These are phyloP conservation scores for Raddia guianensis DNA, from an alignment of 176 grass and related monocot species.

Conservation along the genomic window DNA sequence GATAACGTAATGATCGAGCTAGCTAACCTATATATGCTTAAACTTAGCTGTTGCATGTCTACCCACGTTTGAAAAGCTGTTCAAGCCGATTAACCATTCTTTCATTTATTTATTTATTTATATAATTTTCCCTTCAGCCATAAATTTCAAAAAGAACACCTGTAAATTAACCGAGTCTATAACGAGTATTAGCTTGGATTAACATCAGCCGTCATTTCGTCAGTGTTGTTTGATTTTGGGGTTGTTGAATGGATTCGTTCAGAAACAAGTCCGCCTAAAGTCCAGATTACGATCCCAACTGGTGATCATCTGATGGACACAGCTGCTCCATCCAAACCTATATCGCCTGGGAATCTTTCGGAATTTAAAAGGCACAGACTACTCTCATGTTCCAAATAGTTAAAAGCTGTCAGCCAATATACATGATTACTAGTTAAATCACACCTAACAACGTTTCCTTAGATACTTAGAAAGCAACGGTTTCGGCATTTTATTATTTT, in stretches of 20 bases:
- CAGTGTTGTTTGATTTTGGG: conserved; percentile 13
- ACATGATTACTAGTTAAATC: neutral
- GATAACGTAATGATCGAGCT: neutral
- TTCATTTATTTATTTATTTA: too few relatives aligned
- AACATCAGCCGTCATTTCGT: conserved; percentile 12
- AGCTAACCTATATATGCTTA: neutral
- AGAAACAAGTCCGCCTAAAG: conserved; percentile 14
- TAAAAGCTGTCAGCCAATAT: neutral
- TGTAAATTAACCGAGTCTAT: neutral
- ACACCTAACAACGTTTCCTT: conserved; percentile 27
- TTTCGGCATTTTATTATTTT: neutral
- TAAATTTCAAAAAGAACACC: neutral
- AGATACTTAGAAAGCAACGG: conserved; percentile 13
- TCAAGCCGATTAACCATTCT: neutral
- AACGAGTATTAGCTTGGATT: neutral
- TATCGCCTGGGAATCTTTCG: neutral
- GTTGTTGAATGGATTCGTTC: conserved; percentile 43
- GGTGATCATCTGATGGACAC: conserved; percentile 9
- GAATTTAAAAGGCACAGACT: neutral
- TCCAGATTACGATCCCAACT: conserved; percentile 39
- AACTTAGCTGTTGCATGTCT: neutral
- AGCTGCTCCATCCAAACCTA: conserved; percentile 20
- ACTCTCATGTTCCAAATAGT: neutral
- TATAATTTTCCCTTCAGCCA: neutral
- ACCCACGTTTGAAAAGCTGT: neutral